Base-by-base conservation (phyloP, 495 filamentous ascomycete species). In the Podospora pseudopauciseta region DNA sequence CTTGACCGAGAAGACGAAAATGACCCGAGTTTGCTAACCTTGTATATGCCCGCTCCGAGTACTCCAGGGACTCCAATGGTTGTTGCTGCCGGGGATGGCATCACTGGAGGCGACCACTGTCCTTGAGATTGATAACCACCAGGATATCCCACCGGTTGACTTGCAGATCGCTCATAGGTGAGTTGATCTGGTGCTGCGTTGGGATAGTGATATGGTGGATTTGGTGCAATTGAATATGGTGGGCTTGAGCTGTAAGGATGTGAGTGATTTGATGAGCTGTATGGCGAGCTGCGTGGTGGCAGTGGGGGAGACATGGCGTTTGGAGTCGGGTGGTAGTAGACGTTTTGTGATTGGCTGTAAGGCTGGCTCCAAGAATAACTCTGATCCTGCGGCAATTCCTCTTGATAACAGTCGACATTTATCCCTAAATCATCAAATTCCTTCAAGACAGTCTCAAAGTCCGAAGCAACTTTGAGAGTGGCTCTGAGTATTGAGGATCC, bases 31-130 rank as follows among this genome's bases (percentile, higher is more conserved):
- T 61, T 76, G 64, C 74, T 76, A 34, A 77, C 54, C 55, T 71
- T 76, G 67, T 76, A 77, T 26, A 77, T 57, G 28, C 75, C 75
- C 23, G 75, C 70, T 0, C 72, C 70, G 9, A 74, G 61, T 6
- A 72, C 49, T 1, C 71, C 68, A 15, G 75, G 67, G 11, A 71
- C 67, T 19, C 70, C 72, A 1, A 70, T 32, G 0, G 73, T 69
- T 18, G 70, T 71, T 27, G 72, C 68, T 15, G 72, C 68, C 16
- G 69, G 67, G 15, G 55, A 66, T 3, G 67, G 32, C 11, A 69
- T 56, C 13, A 55, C 60, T 18, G 54, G 63, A 11, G 69, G 71
- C 1, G 65, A 65, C 67, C 68, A 70, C 5, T 20, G 28, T 27
- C 39, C 39, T 16, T 49, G 39, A 16, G 39, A 49, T 16, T 49